Conservation (phyloP, 805 yeast species). For the Cyberlindnera meyerae region DNA sequence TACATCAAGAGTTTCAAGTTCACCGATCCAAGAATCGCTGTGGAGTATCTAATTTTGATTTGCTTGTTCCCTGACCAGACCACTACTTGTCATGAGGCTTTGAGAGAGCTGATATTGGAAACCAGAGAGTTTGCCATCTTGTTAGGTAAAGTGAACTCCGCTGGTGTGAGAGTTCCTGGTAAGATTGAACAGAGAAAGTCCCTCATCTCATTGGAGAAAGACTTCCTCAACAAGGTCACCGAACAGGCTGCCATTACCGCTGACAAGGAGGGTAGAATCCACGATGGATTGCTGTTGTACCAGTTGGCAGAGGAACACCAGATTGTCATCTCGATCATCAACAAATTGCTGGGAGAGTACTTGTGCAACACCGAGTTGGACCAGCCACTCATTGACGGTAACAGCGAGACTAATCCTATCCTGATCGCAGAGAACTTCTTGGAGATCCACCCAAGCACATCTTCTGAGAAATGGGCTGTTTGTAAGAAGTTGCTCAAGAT, state of each 20-base stretch:
- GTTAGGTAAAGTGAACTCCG: slow-evolving; percentile 76
- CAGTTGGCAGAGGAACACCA: slow-evolving; percentile 87
- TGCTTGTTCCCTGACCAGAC: slow-evolving; percentile 50
- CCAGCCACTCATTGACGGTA: slow-evolving; percentile 39
- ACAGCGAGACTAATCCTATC: slow-evolving; percentile 39
- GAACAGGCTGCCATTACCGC: slow-evolving; percentile 83
- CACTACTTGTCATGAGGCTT: slow-evolving; percentile 65
- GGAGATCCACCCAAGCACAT: slow-evolving; percentile 52
- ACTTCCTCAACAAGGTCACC: slow-evolving; percentile 65
- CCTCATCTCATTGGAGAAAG: slow-evolving; percentile 56
- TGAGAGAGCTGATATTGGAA: slow-evolving; percentile 78
- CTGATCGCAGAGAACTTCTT: slow-evolving; percentile 33
- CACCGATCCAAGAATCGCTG: slow-evolving; percentile 85
- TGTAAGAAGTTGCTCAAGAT: slow-evolving; percentile 60
- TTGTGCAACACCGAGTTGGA: slow-evolving; percentile 67
- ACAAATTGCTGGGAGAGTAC: slow-evolving; percentile 72
- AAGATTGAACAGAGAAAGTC: slow-evolving; percentile 72
- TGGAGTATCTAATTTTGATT: slow-evolving; percentile 77
- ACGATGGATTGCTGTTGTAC: slow-evolving; percentile 80
- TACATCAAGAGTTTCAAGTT: slow-evolving; percentile 80
- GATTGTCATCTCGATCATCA: slow-evolving; percentile 70
- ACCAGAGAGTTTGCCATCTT: slow-evolving; percentile 79
- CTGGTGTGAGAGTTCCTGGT: slow-evolving; percentile 79
- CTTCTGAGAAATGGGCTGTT: slow-evolving; percentile 59
- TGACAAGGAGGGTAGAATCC: slow-evolving; percentile 83